Evolutionary conservation across 2,329 filamentous ascomycete species (phyloP), one percentile per base, ranked within the genome.

Genomic region (Botrytis fragariae): DNA sequence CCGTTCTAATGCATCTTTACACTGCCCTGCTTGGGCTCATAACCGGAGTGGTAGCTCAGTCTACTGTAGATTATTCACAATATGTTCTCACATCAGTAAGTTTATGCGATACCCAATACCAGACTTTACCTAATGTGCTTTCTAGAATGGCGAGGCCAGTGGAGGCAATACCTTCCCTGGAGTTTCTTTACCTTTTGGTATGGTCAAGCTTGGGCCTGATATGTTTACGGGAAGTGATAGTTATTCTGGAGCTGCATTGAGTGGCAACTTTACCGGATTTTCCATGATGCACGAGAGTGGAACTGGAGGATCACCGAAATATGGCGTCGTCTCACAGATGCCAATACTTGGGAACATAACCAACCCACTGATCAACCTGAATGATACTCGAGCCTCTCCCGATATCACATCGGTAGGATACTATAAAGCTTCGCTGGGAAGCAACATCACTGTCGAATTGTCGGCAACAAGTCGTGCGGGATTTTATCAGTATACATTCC

Each of bases 221-320:
- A 79, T 87, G 32, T 84, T 85, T 73, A 85, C 83, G 16, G 63
- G 73, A 20, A 84, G 84, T 22, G 81, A 80, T 75, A 82, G 82
- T 51, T 88, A 88, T 77, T 88, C 86, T 2, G 87, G 87, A 51
- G 87, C 86, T 75, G 82, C 83, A 51, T 77, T 83, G 0, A 79
- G 79, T 18, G 87, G 88, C 5, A 84, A 85, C 44, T 86, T 90
- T 76, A 87, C 85, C 0, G 88, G 87, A 7, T 90, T 90, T 80
- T 88, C 86, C 72, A 84, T 91, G 85, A 87, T 91, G 77, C 89
- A 91, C 76, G 89, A 90, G 78, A 88, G 86, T 74, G 90, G 90
- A 9, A 93, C 90, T 0, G 91, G 90, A 6, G 90, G 91, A 1
- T 89, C 89, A 1, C 89, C 90, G 2, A 92, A 92, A 1, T 92